Conservation (phyloP, 352 stramenopile genomes). For the Blastocystis sp. region DNA sequence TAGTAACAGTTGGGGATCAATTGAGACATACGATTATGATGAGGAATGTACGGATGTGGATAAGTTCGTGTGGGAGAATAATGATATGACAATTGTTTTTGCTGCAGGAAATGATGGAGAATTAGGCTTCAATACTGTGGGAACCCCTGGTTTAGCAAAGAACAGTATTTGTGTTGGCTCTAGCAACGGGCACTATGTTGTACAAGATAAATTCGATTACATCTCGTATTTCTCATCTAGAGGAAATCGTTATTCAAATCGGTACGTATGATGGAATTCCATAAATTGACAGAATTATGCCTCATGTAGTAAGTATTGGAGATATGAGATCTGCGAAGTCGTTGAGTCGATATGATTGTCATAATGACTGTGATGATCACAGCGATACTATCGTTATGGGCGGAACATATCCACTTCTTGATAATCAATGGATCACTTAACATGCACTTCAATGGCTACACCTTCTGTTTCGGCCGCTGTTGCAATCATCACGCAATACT, state of each 20-base stretch:
- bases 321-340: slow-evolving; percentile 4
- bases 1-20: slow-evolving; percentile 3
- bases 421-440: background rate
- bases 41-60: background rate
- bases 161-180: slow-evolving; percentile 21
- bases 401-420: background rate
- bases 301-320: background rate
- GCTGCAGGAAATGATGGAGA: slow-evolving; percentile 41
- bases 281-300: background rate
- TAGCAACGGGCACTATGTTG: background rate
- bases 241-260: background rate
- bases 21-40: background rate
- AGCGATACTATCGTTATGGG: background rate
- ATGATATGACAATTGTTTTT: slow-evolving; percentile 35
- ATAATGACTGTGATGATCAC: background rate
- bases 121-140: slow-evolving; percentile 2
- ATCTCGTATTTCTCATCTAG: slow-evolving; percentile 49
- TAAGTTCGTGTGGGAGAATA: slow-evolving; percentile 35
- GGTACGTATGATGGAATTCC: background rate
- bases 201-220: background rate
- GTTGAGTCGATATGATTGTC: background rate
- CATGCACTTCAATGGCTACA: background rate
- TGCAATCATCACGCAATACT: slow-evolving; percentile 30
- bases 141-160: background rate
- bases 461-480: background rate